These are phyloP conservation scores for Mucor velutinosus DNA, from an alignment of 371 early-diverging fungal species.

Conservation along the genomic window DNA sequence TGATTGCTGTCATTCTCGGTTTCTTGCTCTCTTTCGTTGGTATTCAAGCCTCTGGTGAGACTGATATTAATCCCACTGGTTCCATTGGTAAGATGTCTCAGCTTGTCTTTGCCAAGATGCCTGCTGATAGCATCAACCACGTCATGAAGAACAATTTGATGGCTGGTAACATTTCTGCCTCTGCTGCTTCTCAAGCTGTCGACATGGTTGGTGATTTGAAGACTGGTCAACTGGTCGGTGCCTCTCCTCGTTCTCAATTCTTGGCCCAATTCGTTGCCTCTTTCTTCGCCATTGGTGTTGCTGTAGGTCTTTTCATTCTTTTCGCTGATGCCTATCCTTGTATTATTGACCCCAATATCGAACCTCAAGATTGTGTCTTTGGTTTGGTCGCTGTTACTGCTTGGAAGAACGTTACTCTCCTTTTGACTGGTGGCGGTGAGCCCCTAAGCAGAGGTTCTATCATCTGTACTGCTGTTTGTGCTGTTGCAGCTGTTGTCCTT, in stretches of 20 bases:
- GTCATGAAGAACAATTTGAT: slow-evolving; percentile 60
- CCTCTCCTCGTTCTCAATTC: slow-evolving; percentile 68
- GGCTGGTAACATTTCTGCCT: slow-evolving; percentile 64
- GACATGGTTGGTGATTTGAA: slow-evolving; percentile 73
- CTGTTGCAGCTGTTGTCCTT: slow-evolving; percentile 47
- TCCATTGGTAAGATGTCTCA: slow-evolving; percentile 67
- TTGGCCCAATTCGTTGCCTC: slow-evolving; percentile 65
- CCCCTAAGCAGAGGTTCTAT: slow-evolving; percentile 48
- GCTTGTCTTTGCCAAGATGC: slow-evolving; percentile 60
- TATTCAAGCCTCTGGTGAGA: slow-evolving; percentile 68
- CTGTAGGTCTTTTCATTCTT: slow-evolving; percentile 60
- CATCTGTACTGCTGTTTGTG: slow-evolving; percentile 53
- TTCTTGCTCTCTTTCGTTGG: slow-evolving; percentile 74
- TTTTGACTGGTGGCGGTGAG: slow-evolving; percentile 54
- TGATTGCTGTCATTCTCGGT: slow-evolving; percentile 66
- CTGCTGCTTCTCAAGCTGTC: slow-evolving; percentile 62
- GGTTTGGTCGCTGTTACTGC: slow-evolving; percentile 60
- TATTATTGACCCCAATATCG: slow-evolving; percentile 29
- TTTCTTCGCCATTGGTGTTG: slow-evolving; percentile 58
- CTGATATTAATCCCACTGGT: slow-evolving; percentile 70
- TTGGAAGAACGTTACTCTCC: slow-evolving; percentile 63
- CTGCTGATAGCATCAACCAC: slow-evolving; percentile 32
- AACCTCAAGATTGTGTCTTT: slow-evolving; percentile 50
- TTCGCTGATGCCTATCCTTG: slow-evolving; percentile 68
- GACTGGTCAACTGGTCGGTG: slow-evolving; percentile 62